Evolutionary conservation across 768 basidiomycete species (phyloP), one percentile per base, ranked within the genome.

Genomic region (Auriscalpium orientale): DNA sequence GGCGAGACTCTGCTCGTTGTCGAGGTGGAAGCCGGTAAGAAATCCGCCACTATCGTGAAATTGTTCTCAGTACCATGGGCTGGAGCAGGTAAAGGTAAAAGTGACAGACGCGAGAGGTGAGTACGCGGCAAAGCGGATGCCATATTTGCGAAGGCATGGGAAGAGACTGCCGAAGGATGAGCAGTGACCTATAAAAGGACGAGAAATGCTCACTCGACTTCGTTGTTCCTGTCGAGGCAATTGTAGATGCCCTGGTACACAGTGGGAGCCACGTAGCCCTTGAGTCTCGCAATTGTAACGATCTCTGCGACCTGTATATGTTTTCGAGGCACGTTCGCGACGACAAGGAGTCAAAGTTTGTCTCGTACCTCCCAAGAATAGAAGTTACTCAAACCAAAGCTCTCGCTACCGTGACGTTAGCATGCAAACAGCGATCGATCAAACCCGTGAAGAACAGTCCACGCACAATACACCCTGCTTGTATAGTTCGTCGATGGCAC

Each of bases 61-160:
- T 4, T 28, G 28, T 28, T 7, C 28, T 28, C 22, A 37, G 21
- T 38, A 49, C 13, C 20, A 13, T 22, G 34, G 20, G 49, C 34
- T 15, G 16, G 8, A n/a, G 15, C 16, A 36, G 36, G 20, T 20
- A 45, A 37, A 20, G 40, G 54, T 16, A 47, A 35, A 20, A 46
- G 18, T n/a, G 28, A 56, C 57, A 52, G 70, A 55, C 55, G 55
- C 60, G n/a, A 66, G 64, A 11, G 69, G 69, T 43, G 68, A 68
- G 60, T 62, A 70, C 49, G 55, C 68, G 46, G 68, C 67, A 57
- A 71, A 71, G 15, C 65, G 52, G 53, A 70, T 64, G 43, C 63
- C 64, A 58, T 60, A 62, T 44, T 62, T 60, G 16, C 67, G 57
- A 35, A 68, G 51, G 54, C 60, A 66, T 12, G 61, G 65, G 54